These are phyloP conservation scores for Pseudogymnoascus sp. DNA, from an alignment of 2,329 filamentous ascomycete genomes.

Conservation along the genomic window DNA sequence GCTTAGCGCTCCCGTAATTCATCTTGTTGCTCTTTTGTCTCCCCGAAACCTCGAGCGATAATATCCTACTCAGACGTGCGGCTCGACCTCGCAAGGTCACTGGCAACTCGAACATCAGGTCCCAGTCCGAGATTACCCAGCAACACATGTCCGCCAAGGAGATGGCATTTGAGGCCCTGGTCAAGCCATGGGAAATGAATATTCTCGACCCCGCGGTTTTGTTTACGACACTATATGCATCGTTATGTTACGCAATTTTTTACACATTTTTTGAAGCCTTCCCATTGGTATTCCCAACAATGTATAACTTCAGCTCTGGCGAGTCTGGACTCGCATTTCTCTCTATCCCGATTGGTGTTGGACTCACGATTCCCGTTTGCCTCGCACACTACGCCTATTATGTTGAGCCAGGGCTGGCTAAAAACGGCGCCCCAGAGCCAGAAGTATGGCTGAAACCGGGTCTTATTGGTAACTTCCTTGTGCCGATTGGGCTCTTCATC, in stretches of 20 bases:
- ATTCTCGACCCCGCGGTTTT: constrained; percentile 56
- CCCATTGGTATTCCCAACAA: constrained; percentile 53
- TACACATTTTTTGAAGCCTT: constrained; percentile 61
- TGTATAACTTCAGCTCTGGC: constrained; percentile 54
- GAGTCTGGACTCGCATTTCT: constrained; percentile 55
- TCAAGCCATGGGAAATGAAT: constrained; percentile 54
- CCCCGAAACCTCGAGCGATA: constrained; percentile 55
- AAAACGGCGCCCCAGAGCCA: constrained; percentile 43
- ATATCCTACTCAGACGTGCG: constrained; percentile 54
- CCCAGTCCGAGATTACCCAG: constrained; percentile 59
- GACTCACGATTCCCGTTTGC: constrained; percentile 45
- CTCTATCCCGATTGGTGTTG: constrained; percentile 43
- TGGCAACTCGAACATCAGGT: constrained; percentile 48
- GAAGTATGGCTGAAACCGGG: constrained; percentile 47
- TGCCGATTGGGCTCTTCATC: constrained; percentile 52
- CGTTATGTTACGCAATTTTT: constrained; percentile 56
- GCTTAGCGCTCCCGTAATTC: constrained; percentile 49
- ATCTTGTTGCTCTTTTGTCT: constrained; percentile 54
- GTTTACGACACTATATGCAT: constrained; percentile 55
- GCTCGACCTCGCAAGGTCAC: constrained; percentile 52
- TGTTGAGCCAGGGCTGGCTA: constrained; percentile 41
- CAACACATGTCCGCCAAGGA: constrained; percentile 41
- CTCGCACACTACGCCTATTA: constrained; percentile 45
- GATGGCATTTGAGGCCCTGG: constrained; percentile 48
- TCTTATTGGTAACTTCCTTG: constrained; percentile 41